These are phyloP conservation scores for Acanthamoeba quina DNA, from an alignment of 208 protist genomes.

Conservation along the genomic window DNA sequence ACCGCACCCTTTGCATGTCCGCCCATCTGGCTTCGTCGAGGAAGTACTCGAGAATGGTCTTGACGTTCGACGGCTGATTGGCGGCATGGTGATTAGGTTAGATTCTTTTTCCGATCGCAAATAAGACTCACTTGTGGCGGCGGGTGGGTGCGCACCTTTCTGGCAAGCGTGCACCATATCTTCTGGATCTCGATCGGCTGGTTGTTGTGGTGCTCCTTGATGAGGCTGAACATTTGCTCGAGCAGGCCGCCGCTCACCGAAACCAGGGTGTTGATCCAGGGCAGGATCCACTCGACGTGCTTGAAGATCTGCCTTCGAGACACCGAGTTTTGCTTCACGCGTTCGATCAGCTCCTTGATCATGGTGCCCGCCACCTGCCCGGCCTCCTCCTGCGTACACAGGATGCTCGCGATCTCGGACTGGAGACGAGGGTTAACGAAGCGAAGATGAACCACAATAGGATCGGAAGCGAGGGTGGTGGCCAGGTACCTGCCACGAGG, in stretches of 20 bases:
- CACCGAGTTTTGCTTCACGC: slow-evolving; percentile 53
- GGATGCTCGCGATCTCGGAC: slow-evolving; percentile 66
- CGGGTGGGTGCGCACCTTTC: slow-evolving; percentile 18
- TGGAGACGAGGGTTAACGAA: background rate
- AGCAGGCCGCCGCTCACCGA: slow-evolving; percentile 32
- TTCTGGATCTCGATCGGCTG: slow-evolving; percentile 47
- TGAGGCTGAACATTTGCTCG: slow-evolving; percentile 57
- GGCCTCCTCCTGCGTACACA: slow-evolving; percentile 35
- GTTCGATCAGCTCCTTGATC: slow-evolving; percentile 55
- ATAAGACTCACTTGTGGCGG: background rate
- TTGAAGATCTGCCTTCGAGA: slow-evolving; percentile 52
- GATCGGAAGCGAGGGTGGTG: background rate
- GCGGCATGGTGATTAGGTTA: background rate
- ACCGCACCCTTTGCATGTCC: slow-evolving; percentile 8
- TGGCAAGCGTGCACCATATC: slow-evolving; percentile 61
- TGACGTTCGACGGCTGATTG: slow-evolving; percentile 28
- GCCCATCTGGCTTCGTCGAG: slow-evolving; percentile 47
- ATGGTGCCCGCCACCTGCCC: slow-evolving; percentile 5
- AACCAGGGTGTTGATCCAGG: slow-evolving; percentile 66
- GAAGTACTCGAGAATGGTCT: slow-evolving; percentile 74
- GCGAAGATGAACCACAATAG: background rate
- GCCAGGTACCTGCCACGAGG: slow-evolving; percentile 58
- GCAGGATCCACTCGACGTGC: slow-evolving; percentile 61
- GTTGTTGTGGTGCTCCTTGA: slow-evolving; percentile 68
- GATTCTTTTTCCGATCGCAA: background rate